Conservation (phyloP, 176 grass and related monocot species). For the Aegilops umbellulata region DNA sequence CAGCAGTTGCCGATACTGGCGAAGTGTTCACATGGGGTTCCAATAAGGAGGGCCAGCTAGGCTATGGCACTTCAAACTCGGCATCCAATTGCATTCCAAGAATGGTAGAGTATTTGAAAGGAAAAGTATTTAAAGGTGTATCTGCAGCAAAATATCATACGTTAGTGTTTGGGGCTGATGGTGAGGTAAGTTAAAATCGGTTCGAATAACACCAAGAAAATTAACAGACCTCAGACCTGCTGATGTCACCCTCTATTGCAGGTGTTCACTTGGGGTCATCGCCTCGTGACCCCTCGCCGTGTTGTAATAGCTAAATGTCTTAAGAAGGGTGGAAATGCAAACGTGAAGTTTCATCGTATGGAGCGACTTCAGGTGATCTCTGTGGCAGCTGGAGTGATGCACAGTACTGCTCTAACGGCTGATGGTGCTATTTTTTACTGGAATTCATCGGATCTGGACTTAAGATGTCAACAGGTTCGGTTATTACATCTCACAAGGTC, state of each 20-base stretch:
- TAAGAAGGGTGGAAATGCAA: conserved; percentile 88
- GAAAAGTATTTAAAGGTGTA: conserved; percentile 76
- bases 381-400: conserved; percentile 77
- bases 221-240: not conserved
- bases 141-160: conserved; percentile 96
- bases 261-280: conserved; percentile 98
- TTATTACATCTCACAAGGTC: conserved; percentile 31
- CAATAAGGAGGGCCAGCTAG: conserved; percentile 98
- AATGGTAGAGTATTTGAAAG: conserved; percentile 97
- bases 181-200: conserved; percentile 59
- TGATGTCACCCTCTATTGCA: conserved; percentile 26
- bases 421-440: conserved; percentile 96
- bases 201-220: conserved; percentile 26
- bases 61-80: conserved; percentile 98
- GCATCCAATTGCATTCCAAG: conserved; percentile 92
- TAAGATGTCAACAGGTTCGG: conserved; percentile 92
- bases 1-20: conserved; percentile 74
- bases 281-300: conserved; percentile 83
- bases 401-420: conserved; percentile 79
- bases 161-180: conserved; percentile 73
- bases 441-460: conserved; percentile 89
- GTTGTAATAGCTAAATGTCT: conserved; percentile 79
- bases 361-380: conserved; percentile 83
- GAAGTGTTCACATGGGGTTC: conserved; percentile 98
- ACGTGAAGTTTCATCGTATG: conserved; percentile 89